These are phyloP conservation scores for Pilaira anomala DNA, from an alignment of 192 early-diverging fungal species.

Conservation along the genomic window DNA sequence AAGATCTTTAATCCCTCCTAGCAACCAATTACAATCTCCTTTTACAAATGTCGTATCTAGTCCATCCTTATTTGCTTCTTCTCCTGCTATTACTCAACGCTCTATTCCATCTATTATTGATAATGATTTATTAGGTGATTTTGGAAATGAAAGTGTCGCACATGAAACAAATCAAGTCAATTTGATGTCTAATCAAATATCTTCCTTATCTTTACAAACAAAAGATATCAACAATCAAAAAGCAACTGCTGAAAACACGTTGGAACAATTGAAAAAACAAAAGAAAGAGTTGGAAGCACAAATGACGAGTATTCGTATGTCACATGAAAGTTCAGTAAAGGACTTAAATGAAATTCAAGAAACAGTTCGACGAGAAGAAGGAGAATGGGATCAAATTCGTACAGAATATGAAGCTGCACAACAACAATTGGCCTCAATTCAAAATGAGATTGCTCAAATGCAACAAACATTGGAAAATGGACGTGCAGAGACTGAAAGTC, in stretches of 20 bases:
- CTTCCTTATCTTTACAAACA: slow-evolving; percentile 46
- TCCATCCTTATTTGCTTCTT: background rate
- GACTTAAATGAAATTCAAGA: slow-evolving; percentile 54
- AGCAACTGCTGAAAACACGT: slow-evolving; percentile 51
- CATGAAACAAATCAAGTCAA: slow-evolving; percentile 61
- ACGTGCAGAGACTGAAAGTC: slow-evolving; percentile 45
- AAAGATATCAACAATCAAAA: slow-evolving; percentile 56
- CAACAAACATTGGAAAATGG: slow-evolving; percentile 41
- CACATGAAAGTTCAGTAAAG: slow-evolving; percentile 59
- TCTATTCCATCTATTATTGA: slow-evolving; percentile 4
- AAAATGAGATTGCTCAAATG: slow-evolving; percentile 49
- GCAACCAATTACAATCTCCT: slow-evolving; percentile 26
- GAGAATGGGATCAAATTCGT: slow-evolving; percentile 40
- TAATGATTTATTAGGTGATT: slow-evolving; percentile 36
- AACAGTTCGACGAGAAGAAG: slow-evolving; percentile 41
- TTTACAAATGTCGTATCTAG: background rate
- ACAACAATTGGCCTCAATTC: slow-evolving; percentile 39
- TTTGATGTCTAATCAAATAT: slow-evolving; percentile 56
- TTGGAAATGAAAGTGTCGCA: slow-evolving; percentile 49
- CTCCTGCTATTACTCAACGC: background rate
- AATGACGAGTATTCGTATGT: slow-evolving; percentile 51
- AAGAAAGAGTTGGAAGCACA: slow-evolving; percentile 62
- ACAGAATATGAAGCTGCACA: slow-evolving; percentile 53
- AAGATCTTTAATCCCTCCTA: slow-evolving; percentile 54
- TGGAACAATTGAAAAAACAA: slow-evolving; percentile 53